Base-by-base conservation (phyloP, 768 basidiomycete genomes). In the Calocera viscosa region DNA sequence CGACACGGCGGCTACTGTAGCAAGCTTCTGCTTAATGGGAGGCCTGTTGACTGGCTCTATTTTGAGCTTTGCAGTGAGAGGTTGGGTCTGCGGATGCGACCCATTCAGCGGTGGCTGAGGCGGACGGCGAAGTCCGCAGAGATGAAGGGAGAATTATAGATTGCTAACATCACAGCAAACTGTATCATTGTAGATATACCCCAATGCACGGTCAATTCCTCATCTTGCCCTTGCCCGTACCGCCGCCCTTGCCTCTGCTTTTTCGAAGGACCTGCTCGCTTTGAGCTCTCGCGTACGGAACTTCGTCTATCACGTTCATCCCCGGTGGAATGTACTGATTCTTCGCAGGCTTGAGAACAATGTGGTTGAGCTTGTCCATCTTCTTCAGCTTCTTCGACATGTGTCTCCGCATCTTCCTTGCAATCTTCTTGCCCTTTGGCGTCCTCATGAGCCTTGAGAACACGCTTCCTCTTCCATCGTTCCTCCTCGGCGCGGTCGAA, bases 1-100 rank as follows among this genome's bases (percentile, higher is more conserved):
- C 26, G 92, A 94, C 72, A 80, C 89, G 12, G 91, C 91, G 2
- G 92, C 91, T 2, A 90, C 89, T 0, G 80, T 95, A 14, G 84
- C 85, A 2, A 86, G 82, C 70, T 93, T 94, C 76, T 89, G 83
- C 69, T 74, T 92, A 2, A 86, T 90, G 1, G 86, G 83, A 2
- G 92, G 92, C 2, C 77, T 95, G 65, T 83, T 83, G 16, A 63
- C 84, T 0, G 94, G 94, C 1, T 91, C 91, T 73, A 73, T 90
- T 60, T 79, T 80, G 30, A 94, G 91, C 75, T 95, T 96, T 75
- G 89, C 80, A 1, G 90, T 94, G 11, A 80, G 86, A 70, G 83
- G 80, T 7, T 78, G 81, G 7, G 80, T 90, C 5, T 91, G 88
- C 75, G 72, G 78, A 38, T 91, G 89, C 72, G 88, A 90, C 73